These are phyloP conservation scores for Termitomyces sp. DNA, from an alignment of 768 basidiomycete genomes.

Conservation along the genomic window DNA sequence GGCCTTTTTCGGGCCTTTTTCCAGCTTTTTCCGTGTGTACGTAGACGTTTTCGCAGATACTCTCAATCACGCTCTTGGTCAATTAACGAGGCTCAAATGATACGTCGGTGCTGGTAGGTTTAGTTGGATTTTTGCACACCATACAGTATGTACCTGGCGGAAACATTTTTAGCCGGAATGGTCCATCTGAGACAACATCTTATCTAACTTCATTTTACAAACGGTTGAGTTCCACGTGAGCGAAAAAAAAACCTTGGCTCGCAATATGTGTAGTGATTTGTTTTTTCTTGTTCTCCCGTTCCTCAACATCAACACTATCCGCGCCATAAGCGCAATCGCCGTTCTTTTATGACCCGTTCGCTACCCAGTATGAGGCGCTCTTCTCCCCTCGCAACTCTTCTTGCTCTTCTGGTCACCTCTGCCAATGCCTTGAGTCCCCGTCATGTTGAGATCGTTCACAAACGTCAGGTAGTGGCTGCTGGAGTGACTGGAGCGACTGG, in stretches of 20 bases:
- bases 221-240: not conserved
- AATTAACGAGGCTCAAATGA: not conserved
- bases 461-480: constrained; percentile 27
- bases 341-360: constrained; percentile 7
- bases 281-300: constrained; percentile 3
- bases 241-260: not conserved
- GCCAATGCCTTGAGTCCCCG: constrained; percentile 17
- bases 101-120: not conserved
- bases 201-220: too few species aligned
- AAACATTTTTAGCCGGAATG: not conserved
- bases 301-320: not conserved
- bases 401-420: constrained; percentile 14
- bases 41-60: not conserved
- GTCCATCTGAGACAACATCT: not conserved
- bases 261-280: not conserved
- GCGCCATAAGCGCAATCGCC: constrained; percentile 13
- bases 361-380: constrained; percentile 14
- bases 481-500: constrained; percentile 8
- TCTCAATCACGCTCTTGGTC: not conserved
- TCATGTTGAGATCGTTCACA: constrained; percentile 25
- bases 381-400: constrained; percentile 5
- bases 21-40: not conserved
- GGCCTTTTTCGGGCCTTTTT: too few species aligned
- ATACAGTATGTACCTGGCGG: not conserved
- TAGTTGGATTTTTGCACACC: not conserved